A percentile compares a stretch with the other conserved stretches of the same genome.
phyloP scores from a whole-genome alignment of 805 yeast species.

The Candida silvatica region DNA sequence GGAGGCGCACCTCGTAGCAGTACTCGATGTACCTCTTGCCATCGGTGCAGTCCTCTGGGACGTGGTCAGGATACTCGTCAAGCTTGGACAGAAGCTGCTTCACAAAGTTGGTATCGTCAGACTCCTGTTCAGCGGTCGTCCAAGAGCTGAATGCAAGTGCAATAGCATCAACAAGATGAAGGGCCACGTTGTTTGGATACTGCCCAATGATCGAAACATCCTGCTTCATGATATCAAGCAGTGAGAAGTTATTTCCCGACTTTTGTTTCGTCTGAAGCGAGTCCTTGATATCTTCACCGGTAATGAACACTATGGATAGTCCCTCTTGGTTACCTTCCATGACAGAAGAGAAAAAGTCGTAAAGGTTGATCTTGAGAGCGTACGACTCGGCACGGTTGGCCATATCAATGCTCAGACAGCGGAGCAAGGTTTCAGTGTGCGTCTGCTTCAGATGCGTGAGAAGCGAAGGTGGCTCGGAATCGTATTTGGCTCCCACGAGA shows the following conservation, averaged over 20 bases:
- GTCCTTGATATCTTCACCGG: conserved; percentile 41
- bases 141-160: conserved; percentile 71
- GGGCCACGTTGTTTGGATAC: conserved; percentile 55
- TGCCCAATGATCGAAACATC: conserved; percentile 42
- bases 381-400: conserved; percentile 46
- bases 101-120: conserved; percentile 39
- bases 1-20: conserved; percentile 48
- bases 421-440: conserved; percentile 49
- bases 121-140: conserved; percentile 52
- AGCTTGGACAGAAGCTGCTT: conserved; percentile 31
- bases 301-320: conserved; percentile 57
- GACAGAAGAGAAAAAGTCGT: conserved; percentile 58
- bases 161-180: conserved; percentile 63
- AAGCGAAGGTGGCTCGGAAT: conserved; percentile 61
- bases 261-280: conserved; percentile 12
- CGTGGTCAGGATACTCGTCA: conserved; percentile 10
- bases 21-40: conserved; percentile 22
- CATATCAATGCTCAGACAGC: conserved; percentile 54
- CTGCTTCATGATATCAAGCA: conserved; percentile 47
- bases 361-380: conserved; percentile 43
- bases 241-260: conserved; percentile 25
- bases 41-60: conserved; percentile 10
- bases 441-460: conserved; percentile 72
- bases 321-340: conserved; percentile 74
- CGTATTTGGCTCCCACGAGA: conserved; percentile 49